Conservation (phyloP, 768 basidiomycete species). For the Calocera cornea region DNA sequence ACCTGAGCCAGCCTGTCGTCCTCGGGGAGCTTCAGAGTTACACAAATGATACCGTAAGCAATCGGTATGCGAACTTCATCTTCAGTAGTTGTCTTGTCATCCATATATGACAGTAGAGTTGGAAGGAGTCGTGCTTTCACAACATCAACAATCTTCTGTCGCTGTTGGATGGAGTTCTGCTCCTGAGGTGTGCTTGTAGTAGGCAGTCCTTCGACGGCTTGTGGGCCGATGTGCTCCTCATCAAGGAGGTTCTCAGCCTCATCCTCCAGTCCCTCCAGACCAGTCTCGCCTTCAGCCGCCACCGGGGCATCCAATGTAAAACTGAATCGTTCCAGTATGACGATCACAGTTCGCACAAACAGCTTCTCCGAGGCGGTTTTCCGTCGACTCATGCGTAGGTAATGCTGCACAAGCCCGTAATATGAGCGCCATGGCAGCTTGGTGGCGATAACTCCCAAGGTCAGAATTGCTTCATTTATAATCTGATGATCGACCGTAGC, state of each 20-base stretch:
- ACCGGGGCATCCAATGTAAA: constrained; percentile 64
- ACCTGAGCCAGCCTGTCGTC: constrained; percentile 53
- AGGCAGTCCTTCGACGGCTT: constrained; percentile 18
- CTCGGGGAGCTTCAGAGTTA: constrained; percentile 67
- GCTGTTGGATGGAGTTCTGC: constrained; percentile 4
- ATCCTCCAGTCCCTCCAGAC: constrained; percentile 18
- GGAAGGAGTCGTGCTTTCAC: constrained; percentile 70
- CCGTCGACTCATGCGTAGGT: constrained; percentile 50
- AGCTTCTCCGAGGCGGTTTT: constrained; percentile 65
- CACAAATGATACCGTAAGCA: constrained; percentile 69
- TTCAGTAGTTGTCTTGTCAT: constrained; percentile 70
- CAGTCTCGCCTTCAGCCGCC: constrained; percentile 14
- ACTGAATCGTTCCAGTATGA: constrained; percentile 79
- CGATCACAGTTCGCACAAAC: constrained; percentile 71
- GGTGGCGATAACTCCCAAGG: constrained; percentile 64
- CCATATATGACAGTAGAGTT: constrained; percentile 60
- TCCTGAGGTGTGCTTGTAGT: constrained; percentile 5
- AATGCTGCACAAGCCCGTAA: constrained; percentile 63
- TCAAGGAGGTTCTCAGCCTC: constrained; percentile 16
- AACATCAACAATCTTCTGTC: constrained; percentile 46
- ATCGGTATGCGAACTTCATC: constrained; percentile 80
- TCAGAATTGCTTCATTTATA: constrained; percentile 73
- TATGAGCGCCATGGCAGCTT: constrained; percentile 76
- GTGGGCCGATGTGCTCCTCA: constrained; percentile 20
- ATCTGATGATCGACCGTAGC: constrained; percentile 59